These are phyloP conservation scores for Ascoidea tarda DNA, from an alignment of 805 yeast genomes.

Conservation along the genomic window DNA sequence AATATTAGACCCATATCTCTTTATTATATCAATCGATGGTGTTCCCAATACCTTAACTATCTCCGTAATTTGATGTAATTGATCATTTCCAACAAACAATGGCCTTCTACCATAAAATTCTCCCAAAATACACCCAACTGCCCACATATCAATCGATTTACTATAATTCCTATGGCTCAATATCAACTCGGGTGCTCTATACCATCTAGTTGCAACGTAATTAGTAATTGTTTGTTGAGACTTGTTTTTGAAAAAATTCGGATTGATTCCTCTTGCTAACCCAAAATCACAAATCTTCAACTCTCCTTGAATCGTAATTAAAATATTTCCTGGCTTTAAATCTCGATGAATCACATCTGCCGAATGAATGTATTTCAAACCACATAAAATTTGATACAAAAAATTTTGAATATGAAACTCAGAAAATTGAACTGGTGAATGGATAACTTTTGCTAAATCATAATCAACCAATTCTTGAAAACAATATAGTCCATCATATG, in stretches of 20 bases:
- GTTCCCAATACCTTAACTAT: slow-evolving; percentile 60
- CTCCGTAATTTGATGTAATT: slow-evolving; percentile 54
- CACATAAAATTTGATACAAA: slow-evolving; percentile 72
- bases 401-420: slow-evolving; percentile 71
- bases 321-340: slow-evolving; percentile 80
- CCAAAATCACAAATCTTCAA: slow-evolving; percentile 92
- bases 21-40: slow-evolving; percentile 37
- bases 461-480: slow-evolving; percentile 76
- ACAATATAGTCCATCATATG: slow-evolving; percentile 80
- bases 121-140: slow-evolving; percentile 80
- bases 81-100: slow-evolving; percentile 62
- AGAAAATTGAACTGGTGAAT: slow-evolving; percentile 63
- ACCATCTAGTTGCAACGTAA: slow-evolving; percentile 93
- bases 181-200: slow-evolving; percentile 85
- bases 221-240: slow-evolving; percentile 36
- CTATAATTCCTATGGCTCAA: slow-evolving; percentile 44
- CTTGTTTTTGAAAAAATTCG: slow-evolving; percentile 13
- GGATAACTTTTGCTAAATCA: slow-evolving; percentile 73
- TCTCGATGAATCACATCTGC: slow-evolving; percentile 91
- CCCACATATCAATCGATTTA: slow-evolving; percentile 81
- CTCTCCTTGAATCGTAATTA: slow-evolving; percentile 59
- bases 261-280: slow-evolving; percentile 62
- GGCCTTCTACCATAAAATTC: slow-evolving; percentile 77
- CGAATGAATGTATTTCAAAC: slow-evolving; percentile 77
- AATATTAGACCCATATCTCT: slow-evolving; percentile 27